Evolutionary conservation across 2,329 filamentous ascomycete genomes (phyloP).

Genomic region (Aspergillus ustus): DNA sequence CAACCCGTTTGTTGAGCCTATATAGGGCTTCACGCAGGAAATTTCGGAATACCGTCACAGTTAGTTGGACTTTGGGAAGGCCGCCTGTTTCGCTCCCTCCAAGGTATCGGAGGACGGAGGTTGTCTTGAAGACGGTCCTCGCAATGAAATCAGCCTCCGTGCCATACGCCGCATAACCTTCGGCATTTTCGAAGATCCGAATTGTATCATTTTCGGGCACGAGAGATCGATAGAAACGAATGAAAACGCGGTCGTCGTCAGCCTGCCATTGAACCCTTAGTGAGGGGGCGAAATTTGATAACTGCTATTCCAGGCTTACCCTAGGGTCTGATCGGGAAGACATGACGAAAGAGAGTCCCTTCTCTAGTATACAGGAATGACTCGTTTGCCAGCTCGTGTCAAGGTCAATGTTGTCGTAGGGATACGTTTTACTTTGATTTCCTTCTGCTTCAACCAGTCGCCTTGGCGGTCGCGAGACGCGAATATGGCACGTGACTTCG

Average conservation of each 20-base stretch:
- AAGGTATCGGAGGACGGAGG: constrained; percentile 88
- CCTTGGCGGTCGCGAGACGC: constrained; percentile 16
- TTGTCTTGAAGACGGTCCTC: constrained; percentile 90
- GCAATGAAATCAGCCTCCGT: constrained; percentile 54
- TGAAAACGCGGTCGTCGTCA: constrained; percentile 96
- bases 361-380: constrained; percentile 14
- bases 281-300: background rate
- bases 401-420: constrained; percentile 1
- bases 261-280: constrained; percentile 59
- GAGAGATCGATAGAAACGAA: constrained; percentile 92
- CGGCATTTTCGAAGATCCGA: constrained; percentile 89
- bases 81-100: constrained; percentile 83
- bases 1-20: constrained; percentile 84
- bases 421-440: background rate
- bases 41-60: constrained; percentile 90
- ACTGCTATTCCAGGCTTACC: constrained; percentile 47
- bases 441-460: background rate
- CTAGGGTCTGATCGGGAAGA: constrained; percentile 74
- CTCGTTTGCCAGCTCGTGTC: constrained; percentile 15
- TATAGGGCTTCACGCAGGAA: constrained; percentile 95
- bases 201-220: constrained; percentile 65
- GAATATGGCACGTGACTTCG: constrained; percentile 40
- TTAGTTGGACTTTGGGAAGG: constrained; percentile 92
- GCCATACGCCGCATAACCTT: constrained; percentile 80
- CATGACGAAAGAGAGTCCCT: constrained; percentile 54